phyloP scores from a whole-genome alignment of 148 eudicot genomes.

The Dianthus caryophyllus region DNA sequence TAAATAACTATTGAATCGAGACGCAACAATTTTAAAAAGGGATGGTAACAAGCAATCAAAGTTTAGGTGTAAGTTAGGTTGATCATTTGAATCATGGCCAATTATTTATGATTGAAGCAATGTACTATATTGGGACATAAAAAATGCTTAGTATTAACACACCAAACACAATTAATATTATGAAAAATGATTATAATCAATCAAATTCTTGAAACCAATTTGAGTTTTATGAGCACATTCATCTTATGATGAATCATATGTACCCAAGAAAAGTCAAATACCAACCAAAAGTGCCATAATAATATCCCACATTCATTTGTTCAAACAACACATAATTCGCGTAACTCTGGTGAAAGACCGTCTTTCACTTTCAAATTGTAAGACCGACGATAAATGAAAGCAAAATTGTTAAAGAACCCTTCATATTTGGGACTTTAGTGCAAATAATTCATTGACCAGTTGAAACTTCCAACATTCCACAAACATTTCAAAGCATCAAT shows the following conservation, averaged over 20 bases:
- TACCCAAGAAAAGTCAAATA: slow-evolving; percentile 25
- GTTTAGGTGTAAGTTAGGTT: slow-evolving; percentile 12
- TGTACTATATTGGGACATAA: slow-evolving; percentile 1
- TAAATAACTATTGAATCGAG: not conserved
- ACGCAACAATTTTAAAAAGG: not conserved
- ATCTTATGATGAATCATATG: slow-evolving; percentile 10
- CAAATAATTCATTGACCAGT: slow-evolving; percentile 21
- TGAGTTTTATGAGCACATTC: not conserved
- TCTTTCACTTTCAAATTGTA: too few species aligned
- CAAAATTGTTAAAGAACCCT: too few species aligned
- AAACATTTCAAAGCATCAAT: slow-evolving; percentile 13
- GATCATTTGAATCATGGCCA: slow-evolving; percentile 12
- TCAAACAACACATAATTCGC: too few species aligned
- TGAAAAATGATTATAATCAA: not conserved
- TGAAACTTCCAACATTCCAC: slow-evolving; percentile 12
- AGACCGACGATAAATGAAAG: too few species aligned
- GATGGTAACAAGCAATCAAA: slow-evolving; percentile 9
- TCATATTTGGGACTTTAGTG: too few species aligned
- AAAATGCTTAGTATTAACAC: slow-evolving; percentile 19
- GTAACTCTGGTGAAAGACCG: too few species aligned
- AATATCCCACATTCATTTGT: slow-evolving; percentile 17
- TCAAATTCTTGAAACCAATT: slow-evolving; percentile 18
- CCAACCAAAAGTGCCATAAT: slow-evolving; percentile 6
- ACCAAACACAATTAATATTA: not conserved
- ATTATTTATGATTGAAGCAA: slow-evolving; percentile 10